Evolutionary conservation across 2,329 filamentous ascomycete genomes (phyloP).

Genomic region (Cryphonectria japonica): DNA sequence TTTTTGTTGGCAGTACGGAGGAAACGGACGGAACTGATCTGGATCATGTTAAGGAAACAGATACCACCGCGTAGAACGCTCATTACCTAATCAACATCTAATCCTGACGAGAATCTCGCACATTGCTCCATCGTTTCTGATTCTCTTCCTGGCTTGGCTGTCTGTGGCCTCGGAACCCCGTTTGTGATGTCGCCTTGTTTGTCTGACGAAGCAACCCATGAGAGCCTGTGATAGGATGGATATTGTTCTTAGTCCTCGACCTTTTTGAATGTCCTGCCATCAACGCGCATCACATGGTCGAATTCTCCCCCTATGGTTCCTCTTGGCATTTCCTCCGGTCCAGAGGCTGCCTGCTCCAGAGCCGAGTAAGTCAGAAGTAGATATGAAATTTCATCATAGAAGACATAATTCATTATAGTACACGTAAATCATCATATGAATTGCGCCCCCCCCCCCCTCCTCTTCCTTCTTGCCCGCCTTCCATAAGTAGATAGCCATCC

Average conservation of each 20-base stretch:
- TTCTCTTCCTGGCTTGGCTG: background rate
- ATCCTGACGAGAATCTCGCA: background rate
- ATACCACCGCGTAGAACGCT: constrained; percentile 13
- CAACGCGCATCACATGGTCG: background rate
- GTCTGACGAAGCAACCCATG: background rate
- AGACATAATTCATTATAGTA: background rate
- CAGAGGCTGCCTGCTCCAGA: no score
- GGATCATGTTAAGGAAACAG: constrained; percentile 1
- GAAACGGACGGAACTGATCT: background rate
- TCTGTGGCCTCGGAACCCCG: background rate
- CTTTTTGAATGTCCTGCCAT: background rate
- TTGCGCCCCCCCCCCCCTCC: no score
- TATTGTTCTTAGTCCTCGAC: background rate
- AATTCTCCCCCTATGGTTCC: background rate
- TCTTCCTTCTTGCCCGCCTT: background rate
- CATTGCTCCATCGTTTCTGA: background rate
- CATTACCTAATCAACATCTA: constrained; percentile 1
- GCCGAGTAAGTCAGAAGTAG: no score
- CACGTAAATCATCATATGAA: background rate
- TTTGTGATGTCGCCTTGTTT: background rate
- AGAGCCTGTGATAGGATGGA: background rate
- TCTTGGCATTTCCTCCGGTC: background rate
- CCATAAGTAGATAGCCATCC: background rate
- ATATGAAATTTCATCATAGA: background rate
- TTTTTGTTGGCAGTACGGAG: background rate